Conservation (phyloP, 169 alveolate species). For the Cryptosporidium meleagridis region DNA sequence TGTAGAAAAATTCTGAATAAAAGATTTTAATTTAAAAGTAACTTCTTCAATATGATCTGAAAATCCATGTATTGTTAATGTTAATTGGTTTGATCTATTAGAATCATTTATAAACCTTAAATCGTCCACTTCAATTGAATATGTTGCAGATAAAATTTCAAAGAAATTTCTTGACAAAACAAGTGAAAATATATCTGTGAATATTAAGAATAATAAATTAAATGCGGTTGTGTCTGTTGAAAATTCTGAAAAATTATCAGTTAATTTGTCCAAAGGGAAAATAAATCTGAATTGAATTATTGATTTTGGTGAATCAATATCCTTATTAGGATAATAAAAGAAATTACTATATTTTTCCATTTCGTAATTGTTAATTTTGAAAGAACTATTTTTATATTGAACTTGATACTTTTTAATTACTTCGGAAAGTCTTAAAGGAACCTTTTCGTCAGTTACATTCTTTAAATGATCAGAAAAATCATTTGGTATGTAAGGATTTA, state of each 20-base stretch:
- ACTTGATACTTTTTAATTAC: not conserved
- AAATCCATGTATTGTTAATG: constrained; percentile 4
- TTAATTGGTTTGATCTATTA: not conserved
- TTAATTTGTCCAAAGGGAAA: constrained; percentile 26
- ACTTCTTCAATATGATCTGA: constrained; percentile 6
- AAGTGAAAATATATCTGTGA: not conserved
- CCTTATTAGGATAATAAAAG: constrained; percentile 27
- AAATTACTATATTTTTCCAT: not conserved
- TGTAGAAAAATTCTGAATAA: not conserved
- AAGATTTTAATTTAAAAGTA: not conserved
- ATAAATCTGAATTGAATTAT: not conserved
- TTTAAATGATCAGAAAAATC: constrained; percentile 1
- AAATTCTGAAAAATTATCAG: not conserved
- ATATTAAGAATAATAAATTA: not conserved
- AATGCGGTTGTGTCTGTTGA: not conserved
- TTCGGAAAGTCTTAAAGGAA: constrained; percentile 8
- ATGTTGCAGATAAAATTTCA: constrained; percentile 15
- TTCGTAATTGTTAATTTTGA: not conserved
- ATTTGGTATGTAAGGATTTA: constrained; percentile 23
- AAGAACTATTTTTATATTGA: not conserved
- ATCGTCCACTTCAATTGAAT: not conserved
- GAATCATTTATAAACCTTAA: not conserved
- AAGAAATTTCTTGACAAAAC: not conserved
- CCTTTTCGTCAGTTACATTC: not conserved
- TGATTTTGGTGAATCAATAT: constrained; percentile 4